phyloP scores from a whole-genome alignment of 441 rosid genomes.

The Jatropha multifida region DNA sequence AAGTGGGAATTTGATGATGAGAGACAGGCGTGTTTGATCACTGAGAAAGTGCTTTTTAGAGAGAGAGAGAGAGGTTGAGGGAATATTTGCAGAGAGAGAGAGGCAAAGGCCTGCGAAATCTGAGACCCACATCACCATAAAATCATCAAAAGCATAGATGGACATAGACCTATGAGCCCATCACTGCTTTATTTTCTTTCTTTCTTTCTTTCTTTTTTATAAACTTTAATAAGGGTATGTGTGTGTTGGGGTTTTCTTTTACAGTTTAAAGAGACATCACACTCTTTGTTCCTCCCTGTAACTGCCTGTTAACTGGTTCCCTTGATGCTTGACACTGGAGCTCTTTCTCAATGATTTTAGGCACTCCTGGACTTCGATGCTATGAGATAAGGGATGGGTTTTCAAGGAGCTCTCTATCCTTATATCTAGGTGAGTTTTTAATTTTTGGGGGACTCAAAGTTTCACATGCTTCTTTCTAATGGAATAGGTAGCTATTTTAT shows the following conservation, averaged over 20 bases:
- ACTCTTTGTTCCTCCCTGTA: constrained; percentile 32
- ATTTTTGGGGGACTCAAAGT: constrained; percentile 29
- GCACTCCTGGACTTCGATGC: constrained; percentile 28
- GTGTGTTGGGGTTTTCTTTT: constrained; percentile 9
- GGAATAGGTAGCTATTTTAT: background rate
- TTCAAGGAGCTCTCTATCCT: constrained; percentile 18
- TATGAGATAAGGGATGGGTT: constrained; percentile 36
- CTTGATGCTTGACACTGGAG: constrained; percentile 55
- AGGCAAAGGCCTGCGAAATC: constrained; percentile 30
- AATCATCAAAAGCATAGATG: constrained; percentile 42
- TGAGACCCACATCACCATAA: constrained; percentile 27
- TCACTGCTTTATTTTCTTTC: constrained; percentile 27
- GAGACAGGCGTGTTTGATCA: constrained; percentile 39
- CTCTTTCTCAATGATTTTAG: constrained; percentile 43
- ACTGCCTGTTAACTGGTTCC: constrained; percentile 48
- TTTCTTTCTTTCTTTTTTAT: constrained; percentile 29
- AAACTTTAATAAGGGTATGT: constrained; percentile 4
- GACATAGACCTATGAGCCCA: constrained; percentile 36
- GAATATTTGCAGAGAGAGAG: constrained; percentile 25
- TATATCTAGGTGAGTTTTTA: constrained; percentile 24
- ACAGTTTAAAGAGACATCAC: constrained; percentile 29
- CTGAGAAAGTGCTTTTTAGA: constrained; percentile 21
- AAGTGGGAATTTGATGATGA: constrained; percentile 14
- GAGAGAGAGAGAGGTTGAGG: constrained; percentile 16
- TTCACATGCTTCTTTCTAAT: constrained; percentile 9